Conservation (phyloP, 2,329 filamentous ascomycete genomes). For the Aspergillus fischeri region DNA sequence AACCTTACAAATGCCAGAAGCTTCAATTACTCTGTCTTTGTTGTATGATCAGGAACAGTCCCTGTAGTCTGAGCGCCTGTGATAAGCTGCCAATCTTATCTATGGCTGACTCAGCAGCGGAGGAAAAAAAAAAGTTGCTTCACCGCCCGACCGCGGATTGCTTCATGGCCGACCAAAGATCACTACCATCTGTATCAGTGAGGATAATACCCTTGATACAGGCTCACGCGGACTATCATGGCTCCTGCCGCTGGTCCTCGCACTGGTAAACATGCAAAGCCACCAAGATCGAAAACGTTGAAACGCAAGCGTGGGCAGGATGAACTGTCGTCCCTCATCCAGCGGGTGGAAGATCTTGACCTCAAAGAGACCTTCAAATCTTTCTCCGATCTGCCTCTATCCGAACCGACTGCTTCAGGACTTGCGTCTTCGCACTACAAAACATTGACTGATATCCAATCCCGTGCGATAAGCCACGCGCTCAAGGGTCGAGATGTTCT, state of each 20-base stretch:
- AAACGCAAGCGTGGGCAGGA: slow-evolving; percentile 47
- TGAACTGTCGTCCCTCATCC: slow-evolving; percentile 38
- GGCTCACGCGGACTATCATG: slow-evolving; percentile 21
- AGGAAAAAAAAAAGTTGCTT: slow-evolving; percentile 28
- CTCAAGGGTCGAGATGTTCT: slow-evolving; percentile 84
- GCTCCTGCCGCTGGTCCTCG: slow-evolving; percentile 25
- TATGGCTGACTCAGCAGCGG: slow-evolving; percentile 32
- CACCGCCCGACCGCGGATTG: slow-evolving; percentile 17
- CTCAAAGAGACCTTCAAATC: slow-evolving; percentile 52
- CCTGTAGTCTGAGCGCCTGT: neutral
- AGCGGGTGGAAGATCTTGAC: slow-evolving; percentile 44
- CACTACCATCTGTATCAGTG: slow-evolving; percentile 4
- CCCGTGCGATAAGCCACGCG: slow-evolving; percentile 79
- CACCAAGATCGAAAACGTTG: slow-evolving; percentile 28
- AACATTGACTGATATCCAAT: slow-evolving; percentile 85
- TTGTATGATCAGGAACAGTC: neutral
- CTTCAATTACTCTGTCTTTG: neutral
- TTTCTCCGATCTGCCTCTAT: slow-evolving; percentile 84
- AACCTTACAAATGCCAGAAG: neutral
- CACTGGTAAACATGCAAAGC: slow-evolving; percentile 26
- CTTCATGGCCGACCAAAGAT: slow-evolving; percentile 15
- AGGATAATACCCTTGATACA: neutral
- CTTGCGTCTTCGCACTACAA: slow-evolving; percentile 86
- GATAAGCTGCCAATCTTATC: slow-evolving; percentile 28
- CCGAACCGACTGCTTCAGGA: slow-evolving; percentile 70